Evolutionary conservation across 148 eudicot species (phyloP).

Genomic region (Fagopyrum homotropicum): DNA sequence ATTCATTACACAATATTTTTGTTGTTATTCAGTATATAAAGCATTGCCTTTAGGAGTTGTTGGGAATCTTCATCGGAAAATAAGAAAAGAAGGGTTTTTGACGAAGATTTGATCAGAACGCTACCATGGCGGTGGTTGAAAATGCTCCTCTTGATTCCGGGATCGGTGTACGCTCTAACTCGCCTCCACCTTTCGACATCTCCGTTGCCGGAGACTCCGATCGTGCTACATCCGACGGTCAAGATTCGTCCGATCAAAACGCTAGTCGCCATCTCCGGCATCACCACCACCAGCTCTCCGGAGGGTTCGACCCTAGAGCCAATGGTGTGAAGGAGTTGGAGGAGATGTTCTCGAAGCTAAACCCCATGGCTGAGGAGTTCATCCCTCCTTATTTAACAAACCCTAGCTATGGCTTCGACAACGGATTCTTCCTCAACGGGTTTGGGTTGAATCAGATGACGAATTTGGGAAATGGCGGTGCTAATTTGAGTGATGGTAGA

Average conservation of each 20-base stretch:
- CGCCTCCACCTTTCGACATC: not conserved
- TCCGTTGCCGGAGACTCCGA: constrained; percentile 6
- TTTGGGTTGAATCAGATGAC: constrained; percentile 7
- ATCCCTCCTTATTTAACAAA: constrained; percentile 13
- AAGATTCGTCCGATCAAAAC: constrained; percentile 6
- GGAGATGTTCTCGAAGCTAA: constrained; percentile 17
- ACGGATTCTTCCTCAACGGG: constrained; percentile 2
- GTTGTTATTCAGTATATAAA: constrained; percentile 1
- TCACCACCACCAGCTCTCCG: constrained; percentile 5
- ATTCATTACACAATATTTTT: constrained; percentile 4
- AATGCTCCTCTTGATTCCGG: constrained; percentile 8
- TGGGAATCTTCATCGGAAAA: not conserved
- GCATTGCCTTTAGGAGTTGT: constrained; percentile 5
- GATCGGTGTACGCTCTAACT: constrained; percentile 6
- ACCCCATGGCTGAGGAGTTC: constrained; percentile 17
- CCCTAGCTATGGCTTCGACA: constrained; percentile 3
- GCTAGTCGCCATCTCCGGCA: not conserved
- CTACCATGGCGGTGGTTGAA: constrained; percentile 13
- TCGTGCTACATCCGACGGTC: not conserved
- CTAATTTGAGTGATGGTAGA: constrained; percentile 6
- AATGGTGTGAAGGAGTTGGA: constrained; percentile 10
- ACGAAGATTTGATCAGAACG: constrained; percentile 7
- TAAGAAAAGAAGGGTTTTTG: not conserved
- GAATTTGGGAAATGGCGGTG: constrained; percentile 1
- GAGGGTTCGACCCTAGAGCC: not conserved